Base-by-base conservation (phyloP, 805 yeast genomes). In the Jamesozyma jinghongensis region DNA sequence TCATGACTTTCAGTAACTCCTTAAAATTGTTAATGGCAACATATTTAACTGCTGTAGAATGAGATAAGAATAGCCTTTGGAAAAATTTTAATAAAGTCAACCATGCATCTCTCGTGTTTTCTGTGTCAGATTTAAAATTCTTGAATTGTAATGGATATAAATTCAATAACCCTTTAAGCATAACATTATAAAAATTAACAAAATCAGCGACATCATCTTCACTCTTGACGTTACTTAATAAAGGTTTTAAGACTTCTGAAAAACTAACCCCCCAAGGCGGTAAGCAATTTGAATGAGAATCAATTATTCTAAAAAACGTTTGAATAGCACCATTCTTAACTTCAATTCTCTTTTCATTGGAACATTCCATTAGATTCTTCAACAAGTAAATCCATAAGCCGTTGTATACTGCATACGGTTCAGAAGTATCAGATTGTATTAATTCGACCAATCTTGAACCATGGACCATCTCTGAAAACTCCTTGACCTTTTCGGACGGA, bases 261-360 rank as follows among this genome's bases (percentile, higher is more conserved):
- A 77, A 79, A 3, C 88, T 73, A n/a, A 79, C 59, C 20, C 70
- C 62, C 96, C 96, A 87, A 2, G 75, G 65, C 0, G 77, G 72
- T 16, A 78, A 65, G 33, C 66, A 65, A 10, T 60, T 53, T 0
- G 85, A 81, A 57, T 82, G 85, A 3, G 88, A 74, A 39, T 83
- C 85, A 44, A 84, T 68, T 22, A 90, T 79, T 48, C 88, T 75
- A 62, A 86, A 85, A 48, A 88, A 79, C 0, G 96, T 90, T 55
- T 87, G 94, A 13, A 86, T 73, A 0, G 96, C 79, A 2, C 96
- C 96, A 52, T 86, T 87, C 45, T 94, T 71, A 0, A 90, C 95
- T 51, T 87, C 94, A 1, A 79, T 72, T 41, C 95, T 70, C 3
- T 68, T 53, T 48, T 83, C 94, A 20, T 65, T 56, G 0, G 88